A percentile compares a stretch with the other conserved stretches of the same genome.
Conservation (phyloP, 2,329 filamentous ascomycete genomes). For the Hyphodiscus sp. region DNA sequence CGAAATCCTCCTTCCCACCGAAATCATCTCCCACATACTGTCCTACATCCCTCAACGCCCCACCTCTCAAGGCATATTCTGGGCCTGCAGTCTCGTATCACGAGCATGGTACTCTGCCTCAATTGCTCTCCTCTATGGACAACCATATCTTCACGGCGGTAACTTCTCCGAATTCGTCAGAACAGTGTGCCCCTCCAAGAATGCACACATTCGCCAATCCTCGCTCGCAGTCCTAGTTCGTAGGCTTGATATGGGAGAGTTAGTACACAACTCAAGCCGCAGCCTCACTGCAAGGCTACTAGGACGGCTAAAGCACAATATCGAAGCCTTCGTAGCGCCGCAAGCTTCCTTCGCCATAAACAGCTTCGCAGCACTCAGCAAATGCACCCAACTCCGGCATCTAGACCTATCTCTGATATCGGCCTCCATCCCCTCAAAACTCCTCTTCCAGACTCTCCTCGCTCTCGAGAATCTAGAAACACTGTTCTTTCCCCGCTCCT, state of each 20-base stretch:
- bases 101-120: conserved; percentile 27
- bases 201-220: conserved; percentile 29
- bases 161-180: conserved; percentile 29
- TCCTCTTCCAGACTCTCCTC: conserved; percentile 28
- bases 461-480: conserved; percentile 26
- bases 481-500: conserved; percentile 28
- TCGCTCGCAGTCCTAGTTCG: conserved; percentile 25
- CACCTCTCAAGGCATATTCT: conserved; percentile 21
- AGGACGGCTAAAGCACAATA: conserved; percentile 28
- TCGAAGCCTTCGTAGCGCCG: conserved; percentile 30
- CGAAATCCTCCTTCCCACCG: conserved; percentile 26
- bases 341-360: conserved; percentile 30
- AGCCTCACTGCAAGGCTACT: conserved; percentile 29
- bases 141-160: conserved; percentile 23
- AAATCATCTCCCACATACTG: conserved; percentile 28
- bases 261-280: conserved; percentile 28
- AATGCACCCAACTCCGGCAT: conserved; percentile 27
- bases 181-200: conserved; percentile 31
- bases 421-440: conserved; percentile 25
- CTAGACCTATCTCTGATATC: conserved; percentile 29
- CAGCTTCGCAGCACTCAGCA: conserved; percentile 29
- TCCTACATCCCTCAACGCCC: conserved; percentile 21
- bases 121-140: conserved; percentile 23
- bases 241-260: conserved; percentile 28
- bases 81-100: conserved; percentile 26